Percentiles rank a stretch among this genome's conserved stretches.
Conservation (phyloP, 352 stramenopile species). For the Globisporangium heterothallicum region DNA sequence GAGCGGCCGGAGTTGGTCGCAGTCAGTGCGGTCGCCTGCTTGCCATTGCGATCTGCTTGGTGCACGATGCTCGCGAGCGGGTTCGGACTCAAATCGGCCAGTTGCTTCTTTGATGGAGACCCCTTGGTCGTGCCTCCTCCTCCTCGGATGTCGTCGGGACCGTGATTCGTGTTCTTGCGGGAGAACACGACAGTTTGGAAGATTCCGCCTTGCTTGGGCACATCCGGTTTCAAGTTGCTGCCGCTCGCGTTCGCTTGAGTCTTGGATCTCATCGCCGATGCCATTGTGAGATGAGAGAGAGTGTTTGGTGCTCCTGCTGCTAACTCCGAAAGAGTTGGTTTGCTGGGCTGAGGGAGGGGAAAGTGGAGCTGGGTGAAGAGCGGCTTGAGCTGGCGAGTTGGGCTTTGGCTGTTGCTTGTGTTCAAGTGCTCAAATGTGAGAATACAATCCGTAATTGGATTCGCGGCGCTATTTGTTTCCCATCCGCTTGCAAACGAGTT, state of each 20-base stretch:
- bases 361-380: background rate
- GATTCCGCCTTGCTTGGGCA: conserved; percentile 24
- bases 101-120: conserved; percentile 31
- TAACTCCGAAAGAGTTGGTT: conserved; percentile 1
- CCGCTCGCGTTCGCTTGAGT: conserved; percentile 24
- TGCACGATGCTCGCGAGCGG: conserved; percentile 61
- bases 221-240: conserved; percentile 22
- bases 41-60: conserved; percentile 58
- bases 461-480: conserved; percentile 7
- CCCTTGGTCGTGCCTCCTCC: conserved; percentile 14
- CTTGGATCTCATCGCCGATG: conserved; percentile 19
- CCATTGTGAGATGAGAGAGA: conserved; percentile 12
- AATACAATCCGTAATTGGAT: conserved; percentile 7
- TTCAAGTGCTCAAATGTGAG: conserved; percentile 7
- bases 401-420: conserved; percentile 7
- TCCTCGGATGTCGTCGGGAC: conserved; percentile 32
- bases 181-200: conserved; percentile 70
- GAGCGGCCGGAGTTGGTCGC: conserved; percentile 11
- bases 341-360: background rate
- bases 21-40: conserved; percentile 25
- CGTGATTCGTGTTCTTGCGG: conserved; percentile 48
- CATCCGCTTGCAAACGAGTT: background rate
- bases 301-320: background rate
- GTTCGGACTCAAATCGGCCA: conserved; percentile 33
- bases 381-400: background rate